Base-by-base conservation (phyloP, 139 green algal genomes). In the Micromonas commoda region DNA sequence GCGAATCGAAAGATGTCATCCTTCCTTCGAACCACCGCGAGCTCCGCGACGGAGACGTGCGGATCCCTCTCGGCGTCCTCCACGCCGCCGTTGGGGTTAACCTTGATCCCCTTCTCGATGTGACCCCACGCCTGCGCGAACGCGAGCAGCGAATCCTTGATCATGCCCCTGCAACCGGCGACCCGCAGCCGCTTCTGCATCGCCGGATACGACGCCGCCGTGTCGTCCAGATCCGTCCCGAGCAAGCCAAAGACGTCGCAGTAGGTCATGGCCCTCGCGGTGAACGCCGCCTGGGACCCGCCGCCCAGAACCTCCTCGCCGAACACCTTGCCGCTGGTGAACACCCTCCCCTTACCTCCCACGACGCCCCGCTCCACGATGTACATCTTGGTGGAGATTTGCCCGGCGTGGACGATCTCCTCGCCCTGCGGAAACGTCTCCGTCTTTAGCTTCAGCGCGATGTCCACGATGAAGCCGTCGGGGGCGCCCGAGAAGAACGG, bases 321-420 rank as follows among this genome's bases (percentile, higher is more conserved):
- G 53, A 79, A 37, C 45, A 79, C 73, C 73, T 71, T 71, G 52
- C 73, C 73, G 13, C 31, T 26, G 32, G 51, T 69, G 53, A 71
- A 71, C 16, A 79, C 54, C 21, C 73, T 51, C 3, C 73, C 73
- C 57, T 71, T 72, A 21, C 74, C 52, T 21, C 74, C 74, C 9
- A 82, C 77, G 3, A 82, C 64, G 6, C 77, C 77, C 23, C 77
- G 67, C 39, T 75, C 53, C 13, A 82, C 77, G 31, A 82, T 82
- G 66, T 82, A 82, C 67, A 82, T 75, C 77, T 69, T 82, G 20
- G 54, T 31, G 21, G 54, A 31, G 3, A 37, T n/a, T 32, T 76
- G 45, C 28, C 35, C 52, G 26, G 64, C 65, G 3, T 79, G 33
- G 3, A 79, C 52, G n/a, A 82, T 77, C 39, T 64, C 34, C 67